Evolutionary conservation across 352 stramenopile genomes (phyloP).

Genomic region (Globisporangium alternatum): DNA sequence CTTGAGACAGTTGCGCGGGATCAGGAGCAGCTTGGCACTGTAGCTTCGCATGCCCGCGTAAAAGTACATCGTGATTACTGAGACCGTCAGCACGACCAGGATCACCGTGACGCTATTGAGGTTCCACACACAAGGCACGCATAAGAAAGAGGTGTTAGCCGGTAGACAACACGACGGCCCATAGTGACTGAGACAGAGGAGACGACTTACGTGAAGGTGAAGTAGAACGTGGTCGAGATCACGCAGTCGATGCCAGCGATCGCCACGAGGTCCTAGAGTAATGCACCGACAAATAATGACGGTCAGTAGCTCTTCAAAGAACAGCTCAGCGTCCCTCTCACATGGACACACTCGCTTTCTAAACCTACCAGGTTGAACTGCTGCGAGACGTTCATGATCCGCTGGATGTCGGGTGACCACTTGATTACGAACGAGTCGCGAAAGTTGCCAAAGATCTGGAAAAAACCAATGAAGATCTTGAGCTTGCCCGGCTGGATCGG

Average conservation of each 20-base stretch:
- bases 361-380: slow-evolving; percentile 67
- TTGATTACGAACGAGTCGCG: slow-evolving; percentile 64
- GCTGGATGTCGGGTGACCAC: slow-evolving; percentile 54
- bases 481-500: slow-evolving; percentile 66
- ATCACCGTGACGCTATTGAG: slow-evolving; percentile 46
- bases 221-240: slow-evolving; percentile 72
- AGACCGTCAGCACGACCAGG: slow-evolving; percentile 39
- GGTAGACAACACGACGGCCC: background rate
- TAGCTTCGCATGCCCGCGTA: slow-evolving; percentile 68
- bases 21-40: slow-evolving; percentile 54
- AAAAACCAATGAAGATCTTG: slow-evolving; percentile 82
- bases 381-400: slow-evolving; percentile 58
- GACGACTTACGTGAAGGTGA: slow-evolving; percentile 58
- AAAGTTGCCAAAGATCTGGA: slow-evolving; percentile 83
- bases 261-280: slow-evolving; percentile 59
- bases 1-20: slow-evolving; percentile 65
- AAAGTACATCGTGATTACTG: slow-evolving; percentile 57
- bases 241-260: slow-evolving; percentile 75
- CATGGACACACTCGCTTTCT: background rate
- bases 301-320: background rate
- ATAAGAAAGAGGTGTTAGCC: background rate
- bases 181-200: slow-evolving; percentile 5
- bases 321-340: background rate
- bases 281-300: background rate
- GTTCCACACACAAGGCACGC: background rate